Conservation (phyloP, 306 rosid genomes). For the Luffa acutangula region DNA sequence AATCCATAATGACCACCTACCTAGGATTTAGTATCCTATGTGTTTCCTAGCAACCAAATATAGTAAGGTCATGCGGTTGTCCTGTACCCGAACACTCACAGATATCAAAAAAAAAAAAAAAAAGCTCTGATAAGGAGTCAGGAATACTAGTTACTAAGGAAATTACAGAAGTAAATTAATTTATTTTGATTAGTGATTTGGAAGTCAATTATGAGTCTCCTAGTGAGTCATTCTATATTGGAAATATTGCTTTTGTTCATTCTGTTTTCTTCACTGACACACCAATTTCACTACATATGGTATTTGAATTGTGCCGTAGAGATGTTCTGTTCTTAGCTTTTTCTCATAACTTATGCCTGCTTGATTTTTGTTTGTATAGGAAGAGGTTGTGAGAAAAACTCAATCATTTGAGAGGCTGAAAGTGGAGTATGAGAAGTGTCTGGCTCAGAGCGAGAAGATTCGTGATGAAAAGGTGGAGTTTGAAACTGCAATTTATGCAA, state of each 20-base stretch:
- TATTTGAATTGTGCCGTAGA: neutral
- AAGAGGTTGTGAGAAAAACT: constrained; percentile 66
- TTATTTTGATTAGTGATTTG: neutral
- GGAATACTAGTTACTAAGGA: neutral
- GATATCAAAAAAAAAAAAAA: too few species aligned
- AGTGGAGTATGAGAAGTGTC: constrained; percentile 70
- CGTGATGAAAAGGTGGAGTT: constrained; percentile 63
- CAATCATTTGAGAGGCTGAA: constrained; percentile 65
- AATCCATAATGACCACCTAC: too few species aligned
- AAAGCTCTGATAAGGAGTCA: too few species aligned
- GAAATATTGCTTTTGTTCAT: neutral
- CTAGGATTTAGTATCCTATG: too few species aligned
- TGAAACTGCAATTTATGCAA: constrained; percentile 53
- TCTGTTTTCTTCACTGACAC: neutral
- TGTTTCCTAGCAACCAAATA: too few species aligned
- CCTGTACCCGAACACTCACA: too few species aligned
- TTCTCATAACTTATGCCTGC: neutral
- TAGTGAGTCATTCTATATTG: neutral
- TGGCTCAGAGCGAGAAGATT: constrained; percentile 66
- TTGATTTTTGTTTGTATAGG: constrained; percentile 35
- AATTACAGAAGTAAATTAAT: neutral
- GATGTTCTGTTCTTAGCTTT: neutral
- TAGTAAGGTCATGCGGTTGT: too few species aligned
- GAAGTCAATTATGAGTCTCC: neutral
- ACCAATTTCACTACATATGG: neutral